These are phyloP conservation scores for Aspergillus niger DNA, from an alignment of 2,329 filamentous ascomycete species.

Conservation along the genomic window DNA sequence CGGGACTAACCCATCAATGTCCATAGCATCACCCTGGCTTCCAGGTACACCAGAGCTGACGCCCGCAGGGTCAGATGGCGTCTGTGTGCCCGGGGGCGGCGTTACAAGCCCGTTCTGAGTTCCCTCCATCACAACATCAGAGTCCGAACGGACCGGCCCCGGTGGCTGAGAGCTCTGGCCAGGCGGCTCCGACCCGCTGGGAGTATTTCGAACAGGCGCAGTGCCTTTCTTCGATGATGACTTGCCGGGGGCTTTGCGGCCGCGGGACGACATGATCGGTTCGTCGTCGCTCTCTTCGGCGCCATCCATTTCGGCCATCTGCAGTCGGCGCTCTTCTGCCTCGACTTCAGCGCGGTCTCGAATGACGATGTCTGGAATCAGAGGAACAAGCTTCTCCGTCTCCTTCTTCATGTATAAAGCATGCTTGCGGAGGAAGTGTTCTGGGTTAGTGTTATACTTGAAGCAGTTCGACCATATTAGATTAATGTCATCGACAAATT, in stretches of 20 bases:
- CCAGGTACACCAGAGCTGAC: conserved; percentile 59
- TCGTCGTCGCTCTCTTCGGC: conserved; percentile 95
- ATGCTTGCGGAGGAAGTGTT: conserved; percentile 85
- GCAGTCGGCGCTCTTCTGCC: conserved; percentile 76
- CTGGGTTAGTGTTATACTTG: conserved; percentile 88
- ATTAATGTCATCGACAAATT: conserved; percentile 91
- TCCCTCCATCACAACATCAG: conserved; percentile 71
- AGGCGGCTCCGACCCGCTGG: conserved; percentile 77
- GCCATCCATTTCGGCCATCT: conserved; percentile 77
- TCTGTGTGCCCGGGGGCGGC: conserved; percentile 74
- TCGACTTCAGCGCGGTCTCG: conserved; percentile 92
- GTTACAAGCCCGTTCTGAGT: conserved; percentile 84
- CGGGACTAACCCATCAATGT: conserved; percentile 72
- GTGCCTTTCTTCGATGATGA: conserved; percentile 70
- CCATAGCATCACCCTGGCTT: conserved; percentile 82
- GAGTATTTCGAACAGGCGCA: conserved; percentile 68
- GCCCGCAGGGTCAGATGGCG: conserved; percentile 72
- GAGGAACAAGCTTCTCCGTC: conserved; percentile 90
- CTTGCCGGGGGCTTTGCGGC: conserved; percentile 79
- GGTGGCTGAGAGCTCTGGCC: conserved; percentile 50
- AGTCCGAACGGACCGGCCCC: conserved; percentile 64
- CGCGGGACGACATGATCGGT: conserved; percentile 96
- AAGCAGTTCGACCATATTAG: conserved; percentile 97
- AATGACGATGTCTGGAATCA: conserved; percentile 91
- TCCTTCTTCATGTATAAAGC: conserved; percentile 96